Evolutionary conservation across 2,329 filamentous ascomycete genomes (phyloP).

Genomic region (Neonectria sp.): DNA sequence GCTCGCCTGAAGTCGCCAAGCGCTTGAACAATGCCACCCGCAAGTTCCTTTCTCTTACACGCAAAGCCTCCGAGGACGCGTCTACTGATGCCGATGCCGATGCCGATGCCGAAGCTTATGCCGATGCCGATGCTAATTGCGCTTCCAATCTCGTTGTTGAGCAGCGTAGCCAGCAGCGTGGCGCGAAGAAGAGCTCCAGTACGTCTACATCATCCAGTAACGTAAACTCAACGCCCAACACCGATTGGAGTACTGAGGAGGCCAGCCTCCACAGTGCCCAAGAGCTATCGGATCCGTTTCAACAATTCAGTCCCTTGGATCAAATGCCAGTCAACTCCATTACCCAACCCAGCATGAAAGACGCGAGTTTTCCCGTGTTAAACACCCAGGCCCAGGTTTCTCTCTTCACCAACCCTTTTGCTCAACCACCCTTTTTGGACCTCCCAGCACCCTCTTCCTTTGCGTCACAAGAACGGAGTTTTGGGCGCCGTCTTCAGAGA

Average conservation of each 20-base stretch:
- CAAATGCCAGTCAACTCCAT: conserved; percentile 62
- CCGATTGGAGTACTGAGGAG: conserved; percentile 16
- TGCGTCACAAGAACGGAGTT: conserved; percentile 75
- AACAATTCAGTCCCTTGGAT: conserved; percentile 10
- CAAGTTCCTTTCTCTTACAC: conserved; percentile 70
- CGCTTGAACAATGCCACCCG: conserved; percentile 71
- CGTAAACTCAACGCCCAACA: conserved; percentile 15
- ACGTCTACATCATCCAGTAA: conserved; percentile 14
- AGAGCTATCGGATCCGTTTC: conserved; percentile 7
- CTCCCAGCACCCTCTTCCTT: conserved; percentile 68
- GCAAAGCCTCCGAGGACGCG: conserved; percentile 57
- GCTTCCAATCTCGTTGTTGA: neutral
- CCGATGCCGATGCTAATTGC: neutral
- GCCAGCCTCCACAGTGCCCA: conserved; percentile 15
- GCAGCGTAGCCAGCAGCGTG: neutral
- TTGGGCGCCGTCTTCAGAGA: conserved; percentile 80
- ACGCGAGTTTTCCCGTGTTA: conserved; percentile 67
- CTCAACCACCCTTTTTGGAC: conserved; percentile 50
- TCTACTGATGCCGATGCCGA: conserved; percentile 9
- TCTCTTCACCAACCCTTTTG: conserved; percentile 30
- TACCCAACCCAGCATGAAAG: conserved; percentile 65
- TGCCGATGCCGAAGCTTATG: conserved; percentile 1
- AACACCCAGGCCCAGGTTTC: conserved; percentile 39
- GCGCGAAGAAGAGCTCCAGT: conserved; percentile 12
- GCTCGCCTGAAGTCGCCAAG: conserved; percentile 69